A percentile compares a stretch with the other conserved stretches of the same genome.
These are phyloP conservation scores for Pleurotus tuoliensis DNA, from an alignment of 768 basidiomycete genomes.

Conservation along the genomic window DNA sequence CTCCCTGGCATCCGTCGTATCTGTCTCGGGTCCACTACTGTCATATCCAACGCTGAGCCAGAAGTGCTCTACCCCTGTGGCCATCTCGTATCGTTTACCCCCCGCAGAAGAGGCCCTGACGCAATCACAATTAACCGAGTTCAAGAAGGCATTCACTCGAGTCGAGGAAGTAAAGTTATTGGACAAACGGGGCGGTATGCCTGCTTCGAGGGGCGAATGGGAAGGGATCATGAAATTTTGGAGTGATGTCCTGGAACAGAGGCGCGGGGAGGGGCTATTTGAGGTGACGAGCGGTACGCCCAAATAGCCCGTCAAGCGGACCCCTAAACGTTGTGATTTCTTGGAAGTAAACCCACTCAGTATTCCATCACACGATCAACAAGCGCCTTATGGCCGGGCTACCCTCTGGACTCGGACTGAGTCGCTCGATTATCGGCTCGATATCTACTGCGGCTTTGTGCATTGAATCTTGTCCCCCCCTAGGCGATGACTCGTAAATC, in stretches of 20 bases:
- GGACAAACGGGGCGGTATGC: slow-evolving; percentile 60
- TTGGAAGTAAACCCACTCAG: no score
- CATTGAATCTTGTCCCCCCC: no score
- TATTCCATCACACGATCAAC: no score
- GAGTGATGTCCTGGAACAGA: slow-evolving; percentile 60
- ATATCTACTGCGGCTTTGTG: no score
- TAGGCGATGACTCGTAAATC: no score
- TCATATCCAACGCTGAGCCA: slow-evolving; percentile 66
- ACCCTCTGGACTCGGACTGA: no score
- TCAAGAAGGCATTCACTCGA: slow-evolving; percentile 56
- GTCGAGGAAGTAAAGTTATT: slow-evolving; percentile 47
- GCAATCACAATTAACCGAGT: slow-evolving; percentile 41
- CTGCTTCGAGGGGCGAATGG: slow-evolving; percentile 73
- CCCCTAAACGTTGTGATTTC: no score
- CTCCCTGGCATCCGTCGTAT: slow-evolving; percentile 55
- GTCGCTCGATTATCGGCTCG: no score
- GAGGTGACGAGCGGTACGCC: slow-evolving; percentile 55
- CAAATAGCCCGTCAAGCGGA: not conserved
- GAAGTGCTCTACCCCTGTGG: slow-evolving; percentile 55
- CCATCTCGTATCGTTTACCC: slow-evolving; percentile 52
- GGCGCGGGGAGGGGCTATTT: slow-evolving; percentile 59
- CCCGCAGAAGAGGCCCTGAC: slow-evolving; percentile 43
- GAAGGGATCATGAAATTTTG: slow-evolving; percentile 84
- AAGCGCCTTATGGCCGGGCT: no score
- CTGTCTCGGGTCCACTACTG: slow-evolving; percentile 69